Conservation (phyloP, 2,329 filamentous ascomycete genomes). For the Paecilomyces variotii region DNA sequence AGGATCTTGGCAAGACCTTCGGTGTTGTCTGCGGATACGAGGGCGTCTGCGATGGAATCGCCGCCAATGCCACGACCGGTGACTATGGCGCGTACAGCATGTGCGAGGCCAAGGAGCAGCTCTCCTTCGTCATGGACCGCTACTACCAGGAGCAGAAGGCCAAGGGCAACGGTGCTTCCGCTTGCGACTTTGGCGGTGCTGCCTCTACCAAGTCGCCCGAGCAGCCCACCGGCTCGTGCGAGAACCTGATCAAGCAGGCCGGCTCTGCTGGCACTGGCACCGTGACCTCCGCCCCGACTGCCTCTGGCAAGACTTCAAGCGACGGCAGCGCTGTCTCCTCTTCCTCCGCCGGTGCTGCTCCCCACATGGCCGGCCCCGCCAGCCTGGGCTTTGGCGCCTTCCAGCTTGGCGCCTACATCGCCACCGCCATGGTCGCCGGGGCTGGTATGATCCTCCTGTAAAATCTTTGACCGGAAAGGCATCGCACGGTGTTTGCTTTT, state of each 20-base stretch:
- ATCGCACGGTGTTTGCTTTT: not conserved
- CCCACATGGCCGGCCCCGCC: conserved; percentile 19
- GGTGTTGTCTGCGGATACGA: conserved; percentile 35
- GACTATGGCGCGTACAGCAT: conserved; percentile 43
- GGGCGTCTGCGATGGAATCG: conserved; percentile 33
- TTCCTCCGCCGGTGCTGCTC: conserved; percentile 25
- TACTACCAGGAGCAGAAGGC: conserved; percentile 36
- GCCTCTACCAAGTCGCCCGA: conserved; percentile 27
- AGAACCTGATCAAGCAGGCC: conserved; percentile 28
- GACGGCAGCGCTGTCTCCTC: conserved; percentile 10
- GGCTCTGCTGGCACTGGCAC: conserved; percentile 33
- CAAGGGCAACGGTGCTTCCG: conserved; percentile 24
- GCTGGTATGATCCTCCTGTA: conserved; percentile 42
- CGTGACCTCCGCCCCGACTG: conserved; percentile 30
- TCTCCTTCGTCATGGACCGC: conserved; percentile 39
- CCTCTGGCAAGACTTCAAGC: conserved; percentile 9
- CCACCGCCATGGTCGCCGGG: conserved; percentile 36
- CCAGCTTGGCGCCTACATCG: conserved; percentile 37
- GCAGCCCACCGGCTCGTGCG: conserved; percentile 26
- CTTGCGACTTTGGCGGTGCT: conserved; percentile 40
- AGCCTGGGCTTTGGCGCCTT: conserved; percentile 31
- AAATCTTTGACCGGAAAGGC: conserved; percentile 2
- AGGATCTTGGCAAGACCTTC: conserved; percentile 63
- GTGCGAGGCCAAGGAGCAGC: conserved; percentile 37
- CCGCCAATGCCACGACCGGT: conserved; percentile 30